Evolutionary conservation across 2,329 filamentous ascomycete species (phyloP).

Genomic region (Alternaria arborescens): DNA sequence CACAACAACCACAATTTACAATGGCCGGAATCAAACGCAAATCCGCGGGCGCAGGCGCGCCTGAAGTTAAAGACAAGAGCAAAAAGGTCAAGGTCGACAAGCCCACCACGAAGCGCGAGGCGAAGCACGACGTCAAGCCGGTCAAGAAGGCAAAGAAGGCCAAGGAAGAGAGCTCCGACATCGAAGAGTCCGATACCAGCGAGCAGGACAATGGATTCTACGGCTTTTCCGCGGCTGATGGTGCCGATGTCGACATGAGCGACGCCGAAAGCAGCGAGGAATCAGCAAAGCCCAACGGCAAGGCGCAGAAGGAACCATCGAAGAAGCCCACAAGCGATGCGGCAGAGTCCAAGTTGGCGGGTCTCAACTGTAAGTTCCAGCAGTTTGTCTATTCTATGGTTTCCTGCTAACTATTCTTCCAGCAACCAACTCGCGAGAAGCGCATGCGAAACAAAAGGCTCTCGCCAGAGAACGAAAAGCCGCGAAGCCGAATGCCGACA

Average conservation of each 20-base stretch:
- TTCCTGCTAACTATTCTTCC: slow-evolving; percentile 21
- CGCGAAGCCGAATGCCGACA: slow-evolving; percentile 90
- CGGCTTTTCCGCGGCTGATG: slow-evolving; percentile 43
- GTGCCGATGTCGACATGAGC: slow-evolving; percentile 37
- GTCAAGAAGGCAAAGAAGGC: slow-evolving; percentile 43
- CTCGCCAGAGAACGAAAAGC: slow-evolving; percentile 88
- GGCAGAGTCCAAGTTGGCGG: slow-evolving; percentile 34
- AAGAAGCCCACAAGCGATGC: slow-evolving; percentile 33
- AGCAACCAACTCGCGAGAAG: slow-evolving; percentile 81
- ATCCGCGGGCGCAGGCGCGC: slow-evolving; percentile 27
- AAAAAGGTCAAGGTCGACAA: slow-evolving; percentile 54
- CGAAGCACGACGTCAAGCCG: slow-evolving; percentile 37
- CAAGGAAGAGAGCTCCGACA: slow-evolving; percentile 37
- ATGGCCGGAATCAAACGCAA: slow-evolving; percentile 52
- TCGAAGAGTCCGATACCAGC: slow-evolving; percentile 49
- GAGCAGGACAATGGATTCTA: slow-evolving; percentile 49
- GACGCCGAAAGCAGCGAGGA: slow-evolving; percentile 29
- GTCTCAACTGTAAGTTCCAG: slow-evolving; percentile 36
- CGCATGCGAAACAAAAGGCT: slow-evolving; percentile 91
- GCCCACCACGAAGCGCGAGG: slow-evolving; percentile 35
- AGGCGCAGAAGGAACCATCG: slow-evolving; percentile 27
- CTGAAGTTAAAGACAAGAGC: slow-evolving; percentile 34
- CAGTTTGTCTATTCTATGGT: background rate
- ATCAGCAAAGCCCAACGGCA: slow-evolving; percentile 24
- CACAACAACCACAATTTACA: slow-evolving; percentile 14